Evolutionary conservation across 1,139 yeast genomes (phyloP), one percentile per base, ranked within the genome.

Genomic region (Nakaseomyces delphensis): DNA sequence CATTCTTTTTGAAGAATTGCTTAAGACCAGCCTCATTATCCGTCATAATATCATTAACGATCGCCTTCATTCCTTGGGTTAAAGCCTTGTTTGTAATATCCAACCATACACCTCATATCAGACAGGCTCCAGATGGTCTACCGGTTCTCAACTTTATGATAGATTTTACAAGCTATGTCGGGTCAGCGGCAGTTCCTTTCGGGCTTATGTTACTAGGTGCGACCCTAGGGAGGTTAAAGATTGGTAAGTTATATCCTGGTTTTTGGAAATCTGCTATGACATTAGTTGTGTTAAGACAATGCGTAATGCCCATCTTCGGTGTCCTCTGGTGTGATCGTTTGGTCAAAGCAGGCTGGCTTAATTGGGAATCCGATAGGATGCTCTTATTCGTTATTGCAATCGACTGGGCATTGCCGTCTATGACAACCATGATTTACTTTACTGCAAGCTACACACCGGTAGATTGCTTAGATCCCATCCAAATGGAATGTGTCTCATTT

Each of bases 161-260:
- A 74, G 96, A 89, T 58, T 77, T 79, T 48, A 70, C 91, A 1
- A 59, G 76, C 14, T 89, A 89, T 59, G 67, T 89, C 2, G 96
- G 96, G 1, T 78, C 78, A 2, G 96, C 96, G 0, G 77, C 86
- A 25, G 96, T 89, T 25, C 97, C 96, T 0, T 66, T 85, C 48
- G 96, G 96, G 1, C 69, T 89, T 46, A 60, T 84, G 40, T 59
- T 89, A 45, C 63, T 89, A 29, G 97, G 97, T 2, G 95, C 93
- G 10, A 85, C 96, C 3, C 75, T 89, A 38, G 80, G 95, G 0
- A 67, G 96, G 39, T 69, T 89, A 41, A 68, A 74, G 47, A 65
- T 86, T 21, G 71, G 69, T 13, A 60, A 68, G 13, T 66, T 86
- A 56, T 83, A 86, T 9, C 65, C 69, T 1, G 86, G 87, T 2